phyloP scores from a whole-genome alignment of 352 stramenopile genomes.

The Pythium utonaiense region DNA sequence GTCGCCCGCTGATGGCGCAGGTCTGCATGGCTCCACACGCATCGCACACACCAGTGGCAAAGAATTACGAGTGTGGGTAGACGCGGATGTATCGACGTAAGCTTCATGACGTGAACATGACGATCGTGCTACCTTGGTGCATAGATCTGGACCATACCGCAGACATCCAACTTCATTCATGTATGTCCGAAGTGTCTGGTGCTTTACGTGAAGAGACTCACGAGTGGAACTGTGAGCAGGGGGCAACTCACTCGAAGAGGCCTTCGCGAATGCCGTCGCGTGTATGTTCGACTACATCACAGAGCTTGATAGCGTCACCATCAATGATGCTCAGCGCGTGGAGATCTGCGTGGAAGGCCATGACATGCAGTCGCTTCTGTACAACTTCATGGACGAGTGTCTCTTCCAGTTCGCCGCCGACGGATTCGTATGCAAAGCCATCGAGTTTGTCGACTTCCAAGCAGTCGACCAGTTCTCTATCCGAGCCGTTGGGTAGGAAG shows the following conservation, averaged over 20 bases:
- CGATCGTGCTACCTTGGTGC: background rate
- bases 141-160: constrained; percentile 74
- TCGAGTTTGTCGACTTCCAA: constrained; percentile 26
- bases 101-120: too few relatives aligned
- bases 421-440: constrained; percentile 25
- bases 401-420: constrained; percentile 61
- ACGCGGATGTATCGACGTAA: background rate
- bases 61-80: background rate
- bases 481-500: constrained; percentile 3
- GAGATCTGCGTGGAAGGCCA: constrained; percentile 29
- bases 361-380: constrained; percentile 57
- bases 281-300: constrained; percentile 76
- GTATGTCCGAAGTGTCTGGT: background rate
- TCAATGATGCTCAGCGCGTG: constrained; percentile 26
- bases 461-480: constrained; percentile 11
- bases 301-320: constrained; percentile 38
- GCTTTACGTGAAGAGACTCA: background rate
- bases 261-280: constrained; percentile 32
- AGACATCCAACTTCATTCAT: constrained; percentile 75
- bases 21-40: background rate
- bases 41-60: background rate
- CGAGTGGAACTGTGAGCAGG: constrained; percentile 10
- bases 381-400: constrained; percentile 72
- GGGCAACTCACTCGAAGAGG: constrained; percentile 40
- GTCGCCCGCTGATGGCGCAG: background rate